Evolutionary conservation across 2,329 filamentous ascomycete species (phyloP), one percentile per base, ranked within the genome.

Genomic region (Hypoxylon sp.): DNA sequence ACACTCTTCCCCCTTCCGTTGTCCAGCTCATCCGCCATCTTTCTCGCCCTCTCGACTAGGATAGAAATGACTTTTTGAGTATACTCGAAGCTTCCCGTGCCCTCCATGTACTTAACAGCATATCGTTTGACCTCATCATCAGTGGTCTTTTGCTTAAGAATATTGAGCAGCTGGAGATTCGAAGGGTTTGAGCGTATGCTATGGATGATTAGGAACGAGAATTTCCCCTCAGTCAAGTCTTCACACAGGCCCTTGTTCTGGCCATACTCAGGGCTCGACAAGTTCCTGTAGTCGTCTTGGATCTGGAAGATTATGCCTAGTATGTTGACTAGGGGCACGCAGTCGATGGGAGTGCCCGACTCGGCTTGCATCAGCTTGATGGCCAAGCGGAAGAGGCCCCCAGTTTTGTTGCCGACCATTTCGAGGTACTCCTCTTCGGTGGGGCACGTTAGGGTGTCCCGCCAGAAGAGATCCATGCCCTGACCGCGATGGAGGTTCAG

Each of bases 201-300:
- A 82, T 98, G 95, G 75, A 98, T 97, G 75, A 98, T 91, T 44
- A 94, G 94, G 79, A 98, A 98, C 27, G 92, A 95, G 83, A 98
- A 98, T 85, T 98, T 98, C 70, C 95, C 95, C 82, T 98, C 96
- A 0, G 94, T 98, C 74, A 98, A 82, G 80, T 98, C 96, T 83
- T 98, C 95, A 80, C 93, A 97, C 73, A 97, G 88, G 54, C 95
- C 96, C 83, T 98, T 98, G 80, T 97, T 95, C 71, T 91, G 85
- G 39, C 90, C 90, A 84, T 98, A 98, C 75, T 90, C 86, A n/a
- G 82, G 83, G 17, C 86, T 88, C 31, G 86, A 88, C 47, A 99
- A 89, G 79, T 98, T 98, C 80, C 94, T 89, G 82, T 97, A 97
- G 85, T 99, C 96, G 83, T 95, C 93, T 74, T 92, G 89, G 81